phyloP scores from a whole-genome alignment of 208 protist genomes.

The Trypanosoma boissoni region DNA sequence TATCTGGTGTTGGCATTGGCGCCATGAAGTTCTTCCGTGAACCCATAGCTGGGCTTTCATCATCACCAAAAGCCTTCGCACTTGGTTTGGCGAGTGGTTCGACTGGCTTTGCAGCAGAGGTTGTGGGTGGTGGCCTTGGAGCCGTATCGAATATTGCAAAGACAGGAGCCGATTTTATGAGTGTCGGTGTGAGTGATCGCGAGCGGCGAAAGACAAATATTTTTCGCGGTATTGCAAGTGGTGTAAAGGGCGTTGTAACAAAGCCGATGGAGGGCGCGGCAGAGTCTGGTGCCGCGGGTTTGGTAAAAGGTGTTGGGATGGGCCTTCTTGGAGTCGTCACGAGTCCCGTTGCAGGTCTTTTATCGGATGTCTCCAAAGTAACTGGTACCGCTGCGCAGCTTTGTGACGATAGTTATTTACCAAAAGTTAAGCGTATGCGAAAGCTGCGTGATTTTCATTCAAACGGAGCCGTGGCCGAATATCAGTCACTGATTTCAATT shows the following conservation, averaged over 20 bases:
- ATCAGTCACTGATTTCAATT: constrained; percentile 48
- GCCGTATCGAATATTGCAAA: constrained; percentile 82
- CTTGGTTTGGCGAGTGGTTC: constrained; percentile 70
- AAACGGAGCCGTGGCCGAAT: constrained; percentile 70
- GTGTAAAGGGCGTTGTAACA: constrained; percentile 79
- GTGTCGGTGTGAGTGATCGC: constrained; percentile 48
- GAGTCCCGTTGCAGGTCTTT: constrained; percentile 79
- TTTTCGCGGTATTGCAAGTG: constrained; percentile 54
- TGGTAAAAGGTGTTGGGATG: constrained; percentile 80
- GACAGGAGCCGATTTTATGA: constrained; percentile 64
- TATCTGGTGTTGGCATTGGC: constrained; percentile 70
- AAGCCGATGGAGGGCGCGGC: constrained; percentile 80
- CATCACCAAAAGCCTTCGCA: constrained; percentile 72
- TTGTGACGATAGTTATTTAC: constrained; percentile 73
- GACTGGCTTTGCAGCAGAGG: constrained; percentile 54
- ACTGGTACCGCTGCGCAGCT: constrained; percentile 61
- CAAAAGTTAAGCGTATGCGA: constrained; percentile 55
- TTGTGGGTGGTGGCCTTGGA: constrained; percentile 72
- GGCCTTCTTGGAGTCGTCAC: constrained; percentile 83
- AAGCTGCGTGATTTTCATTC: constrained; percentile 65
- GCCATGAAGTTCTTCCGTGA: constrained; percentile 82
- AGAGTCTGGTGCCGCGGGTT: constrained; percentile 69
- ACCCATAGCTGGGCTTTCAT: constrained; percentile 69
- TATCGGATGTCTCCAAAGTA: constrained; percentile 73
- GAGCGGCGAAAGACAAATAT: constrained; percentile 55